phyloP scores from a whole-genome alignment of 257 asterid genomes.

The Handroanthus guayacan region DNA sequence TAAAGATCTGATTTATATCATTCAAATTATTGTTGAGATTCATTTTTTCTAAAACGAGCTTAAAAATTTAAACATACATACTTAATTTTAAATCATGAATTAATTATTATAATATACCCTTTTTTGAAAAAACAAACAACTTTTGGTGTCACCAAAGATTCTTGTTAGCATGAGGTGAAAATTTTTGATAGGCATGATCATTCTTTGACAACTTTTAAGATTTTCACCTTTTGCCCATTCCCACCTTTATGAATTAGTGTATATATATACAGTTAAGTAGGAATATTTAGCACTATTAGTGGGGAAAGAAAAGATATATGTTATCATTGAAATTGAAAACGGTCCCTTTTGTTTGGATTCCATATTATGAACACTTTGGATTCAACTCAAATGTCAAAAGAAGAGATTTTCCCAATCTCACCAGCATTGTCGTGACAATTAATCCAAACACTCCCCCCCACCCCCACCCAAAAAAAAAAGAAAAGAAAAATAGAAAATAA shows the following conservation, averaged over 20 bases:
- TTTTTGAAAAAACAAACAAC: slow-evolving; percentile 1
- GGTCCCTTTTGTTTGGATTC: slow-evolving; percentile 44
- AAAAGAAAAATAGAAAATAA: no score
- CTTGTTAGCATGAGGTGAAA: slow-evolving; percentile 34
- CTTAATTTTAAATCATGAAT: no score
- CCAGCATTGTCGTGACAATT: slow-evolving; percentile 28
- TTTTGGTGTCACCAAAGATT: slow-evolving; percentile 30
- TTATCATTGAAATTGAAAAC: slow-evolving; percentile 44
- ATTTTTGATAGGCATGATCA: slow-evolving; percentile 35
- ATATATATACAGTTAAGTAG: slow-evolving; percentile 22
- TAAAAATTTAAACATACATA: no score
- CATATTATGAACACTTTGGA: slow-evolving; percentile 43
- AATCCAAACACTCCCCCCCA: background rate
- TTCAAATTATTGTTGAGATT: no score
- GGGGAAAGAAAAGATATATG: slow-evolving; percentile 38
- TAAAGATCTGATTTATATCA: no score
- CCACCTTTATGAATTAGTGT: slow-evolving; percentile 25
- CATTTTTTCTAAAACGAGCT: no score
- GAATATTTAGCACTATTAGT: slow-evolving; percentile 37
- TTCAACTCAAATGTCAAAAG: slow-evolving; percentile 54
- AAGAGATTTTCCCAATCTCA: slow-evolving; percentile 39
- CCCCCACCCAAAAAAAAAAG: slow-evolving; percentile 29
- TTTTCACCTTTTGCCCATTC: slow-evolving; percentile 41
- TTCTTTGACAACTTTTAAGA: slow-evolving; percentile 41
- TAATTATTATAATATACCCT: no score